These are phyloP conservation scores for Salmacisia buchloeana DNA, from an alignment of 1,284 basidiomycete genomes.

Conservation along the genomic window DNA sequence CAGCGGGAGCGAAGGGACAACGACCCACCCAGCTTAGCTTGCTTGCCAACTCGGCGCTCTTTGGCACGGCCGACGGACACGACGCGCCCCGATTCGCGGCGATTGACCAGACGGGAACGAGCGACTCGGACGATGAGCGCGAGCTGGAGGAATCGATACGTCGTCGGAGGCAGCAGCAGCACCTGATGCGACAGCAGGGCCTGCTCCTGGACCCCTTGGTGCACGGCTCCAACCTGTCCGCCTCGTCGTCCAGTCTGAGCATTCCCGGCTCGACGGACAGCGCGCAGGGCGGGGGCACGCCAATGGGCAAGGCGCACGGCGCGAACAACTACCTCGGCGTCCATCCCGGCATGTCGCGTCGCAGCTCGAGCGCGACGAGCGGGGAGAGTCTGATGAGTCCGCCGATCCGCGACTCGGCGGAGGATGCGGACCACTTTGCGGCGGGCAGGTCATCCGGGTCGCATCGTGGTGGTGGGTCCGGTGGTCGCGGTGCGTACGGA, in stretches of 20 bases:
- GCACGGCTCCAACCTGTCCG: background rate
- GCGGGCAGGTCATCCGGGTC: background rate
- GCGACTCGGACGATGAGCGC: conserved; percentile 1
- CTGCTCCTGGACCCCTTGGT: background rate
- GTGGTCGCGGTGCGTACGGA: background rate
- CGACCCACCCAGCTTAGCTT: background rate
- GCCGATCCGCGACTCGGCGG: conserved; percentile 1
- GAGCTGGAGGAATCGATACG: conserved; percentile 2
- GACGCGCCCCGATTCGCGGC: background rate
- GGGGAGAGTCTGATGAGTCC: conserved; percentile 9
- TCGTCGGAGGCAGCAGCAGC: background rate
- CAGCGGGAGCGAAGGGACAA: background rate
- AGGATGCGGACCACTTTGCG: background rate
- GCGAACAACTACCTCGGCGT: conserved; percentile 2
- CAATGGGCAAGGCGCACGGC: background rate
- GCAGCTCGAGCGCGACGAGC: background rate
- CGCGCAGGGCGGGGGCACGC: background rate
- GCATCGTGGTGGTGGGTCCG: background rate
- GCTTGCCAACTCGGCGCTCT: background rate
- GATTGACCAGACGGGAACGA: background rate
- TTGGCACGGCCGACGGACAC: background rate
- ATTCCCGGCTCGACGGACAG: background rate
- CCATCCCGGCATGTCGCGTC: background rate
- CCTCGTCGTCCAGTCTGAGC: background rate
- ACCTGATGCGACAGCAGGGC: conserved; percentile 4